phyloP scores from a whole-genome alignment of 2,329 filamentous ascomycete genomes.

The Tothia fuscella region DNA sequence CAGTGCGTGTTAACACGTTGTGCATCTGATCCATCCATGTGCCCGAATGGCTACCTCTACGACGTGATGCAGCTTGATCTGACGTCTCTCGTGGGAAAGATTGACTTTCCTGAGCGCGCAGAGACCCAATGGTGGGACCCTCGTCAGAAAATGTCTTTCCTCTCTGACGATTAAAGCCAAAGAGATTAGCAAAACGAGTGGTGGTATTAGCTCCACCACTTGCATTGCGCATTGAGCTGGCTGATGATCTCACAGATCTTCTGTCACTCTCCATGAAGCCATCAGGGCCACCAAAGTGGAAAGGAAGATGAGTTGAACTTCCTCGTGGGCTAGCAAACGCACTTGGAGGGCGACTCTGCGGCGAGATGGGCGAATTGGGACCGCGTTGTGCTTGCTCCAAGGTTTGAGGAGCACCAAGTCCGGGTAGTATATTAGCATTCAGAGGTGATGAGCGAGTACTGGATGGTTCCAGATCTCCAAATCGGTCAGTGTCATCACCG shows the following conservation, averaged over 20 bases:
- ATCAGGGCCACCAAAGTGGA: slow-evolving; percentile 1
- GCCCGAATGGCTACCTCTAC: slow-evolving; percentile 44
- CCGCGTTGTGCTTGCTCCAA: slow-evolving; percentile 20
- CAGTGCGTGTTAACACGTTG: slow-evolving; percentile 19
- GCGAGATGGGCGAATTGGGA: slow-evolving; percentile 32
- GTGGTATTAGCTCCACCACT: slow-evolving; percentile 29
- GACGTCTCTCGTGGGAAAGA: slow-evolving; percentile 55
- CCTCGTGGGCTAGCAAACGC: slow-evolving; percentile 36
- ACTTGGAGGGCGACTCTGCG: slow-evolving; percentile 31
- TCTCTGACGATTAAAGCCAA: slow-evolving; percentile 48
- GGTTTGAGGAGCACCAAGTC: slow-evolving; percentile 16
- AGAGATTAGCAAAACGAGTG: slow-evolving; percentile 46
- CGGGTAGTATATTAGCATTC: slow-evolving; percentile 29
- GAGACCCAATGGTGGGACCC: slow-evolving; percentile 53
- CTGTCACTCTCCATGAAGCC: slow-evolving; percentile 28
- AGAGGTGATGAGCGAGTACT: slow-evolving; percentile 19
- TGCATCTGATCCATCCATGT: slow-evolving; percentile 41
- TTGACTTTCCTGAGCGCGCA: slow-evolving; percentile 63
- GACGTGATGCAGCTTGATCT: slow-evolving; percentile 31
- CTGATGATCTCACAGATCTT: slow-evolving; percentile 35
- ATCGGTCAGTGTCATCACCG: slow-evolving; percentile 47
- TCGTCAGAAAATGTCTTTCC: slow-evolving; percentile 49
- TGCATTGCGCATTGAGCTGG: slow-evolving; percentile 33
- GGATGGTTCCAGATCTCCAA: not conserved
- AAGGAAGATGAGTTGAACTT: slow-evolving; percentile 31